A percentile compares a stretch with the other conserved stretches of the same genome.
phyloP scores from a whole-genome alignment of 306 rosid species.

The Cicer chorassanicum region DNA sequence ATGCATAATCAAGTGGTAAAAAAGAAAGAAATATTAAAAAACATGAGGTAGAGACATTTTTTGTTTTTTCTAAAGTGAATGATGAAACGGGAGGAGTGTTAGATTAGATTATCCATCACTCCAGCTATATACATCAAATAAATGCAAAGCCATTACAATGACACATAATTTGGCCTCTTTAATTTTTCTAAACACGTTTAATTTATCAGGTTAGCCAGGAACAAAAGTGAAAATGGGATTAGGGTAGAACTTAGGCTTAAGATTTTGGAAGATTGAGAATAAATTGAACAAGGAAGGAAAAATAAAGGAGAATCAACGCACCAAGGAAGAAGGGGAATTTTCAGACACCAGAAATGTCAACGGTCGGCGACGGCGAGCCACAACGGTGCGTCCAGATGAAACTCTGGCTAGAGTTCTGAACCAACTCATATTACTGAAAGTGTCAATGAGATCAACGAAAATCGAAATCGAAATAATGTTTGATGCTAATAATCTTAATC shows the following conservation, averaged over 20 bases:
- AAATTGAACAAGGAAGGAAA: too few relatives aligned
- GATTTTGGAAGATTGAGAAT: too few relatives aligned
- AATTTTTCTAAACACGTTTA: background rate
- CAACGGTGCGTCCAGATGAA: background rate
- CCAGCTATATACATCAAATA: too few relatives aligned
- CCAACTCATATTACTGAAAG: background rate
- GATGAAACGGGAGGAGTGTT: too few relatives aligned
- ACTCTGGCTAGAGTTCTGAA: background rate
- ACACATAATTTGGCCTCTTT: background rate
- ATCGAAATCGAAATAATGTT: too few relatives aligned
- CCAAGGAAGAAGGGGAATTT: background rate
- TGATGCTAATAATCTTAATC: background rate
- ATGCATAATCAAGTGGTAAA: too few relatives aligned
- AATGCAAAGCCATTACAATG: too few relatives aligned
- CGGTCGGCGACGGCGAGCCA: background rate
- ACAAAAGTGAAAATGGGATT: background rate
- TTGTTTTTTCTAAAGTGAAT: too few relatives aligned
- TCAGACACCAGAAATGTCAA: background rate
- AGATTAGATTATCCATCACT: too few relatives aligned
- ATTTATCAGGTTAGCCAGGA: background rate
- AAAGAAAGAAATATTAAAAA: too few relatives aligned
- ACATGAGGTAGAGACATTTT: too few relatives aligned
- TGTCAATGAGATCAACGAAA: background rate
- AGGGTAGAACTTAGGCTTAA: too few relatives aligned
- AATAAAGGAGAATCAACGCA: background rate